Base-by-base conservation (phyloP, 176 grass and related monocot genomes). In the Cenchrus fungigraminus region DNA sequence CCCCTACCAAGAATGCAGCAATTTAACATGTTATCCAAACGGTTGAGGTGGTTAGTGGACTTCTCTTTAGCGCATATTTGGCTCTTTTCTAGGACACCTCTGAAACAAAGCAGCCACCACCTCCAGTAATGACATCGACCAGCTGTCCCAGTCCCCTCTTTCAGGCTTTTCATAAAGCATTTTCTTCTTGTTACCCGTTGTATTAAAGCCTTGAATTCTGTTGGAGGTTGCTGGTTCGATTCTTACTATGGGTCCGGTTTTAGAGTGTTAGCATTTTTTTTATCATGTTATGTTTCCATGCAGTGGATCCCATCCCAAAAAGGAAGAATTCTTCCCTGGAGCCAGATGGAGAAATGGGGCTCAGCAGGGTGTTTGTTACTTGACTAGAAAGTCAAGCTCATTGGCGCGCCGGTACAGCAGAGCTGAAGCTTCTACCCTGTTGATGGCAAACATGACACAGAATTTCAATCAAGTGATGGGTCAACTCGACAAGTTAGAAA, bases 361-460 rank as follows among this genome's bases (percentile, higher is more conserved):
- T 81, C 54, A n/a, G 70, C 19, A 7, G 8, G 46, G 61, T 51
- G 9, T 80, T 87, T 51, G 9, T 80, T 87, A 90, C 83, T 87
- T 90, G 84, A 99, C 94, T 25, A 87, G 69, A 82, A 92, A 99
- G 77, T 96, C 91, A 1, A 79, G 69, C 82, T 99, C 97, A 40
- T 86, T 92, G 55, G 92, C 97, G 0, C 88, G 93, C 50, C 94
- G 84, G 71, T 96, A 99, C 62, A 99, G 37, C 40, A 99, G 91
- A 45, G 97, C 86, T 64, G 97, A 99, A 63, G 97, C 97, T 81
- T 99, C 97, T 53, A 96, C 94, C 97, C 97, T 99, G 94, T 96
- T 86, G 58, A 87, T 77, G 42, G 78, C 32, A 93, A 71, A 60
- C 76, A 90, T 42, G 46, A 51, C 51, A 60, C 49, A 47, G 64